phyloP scores from a whole-genome alignment of 768 basidiomycete genomes.

The Trametes cingulata region DNA sequence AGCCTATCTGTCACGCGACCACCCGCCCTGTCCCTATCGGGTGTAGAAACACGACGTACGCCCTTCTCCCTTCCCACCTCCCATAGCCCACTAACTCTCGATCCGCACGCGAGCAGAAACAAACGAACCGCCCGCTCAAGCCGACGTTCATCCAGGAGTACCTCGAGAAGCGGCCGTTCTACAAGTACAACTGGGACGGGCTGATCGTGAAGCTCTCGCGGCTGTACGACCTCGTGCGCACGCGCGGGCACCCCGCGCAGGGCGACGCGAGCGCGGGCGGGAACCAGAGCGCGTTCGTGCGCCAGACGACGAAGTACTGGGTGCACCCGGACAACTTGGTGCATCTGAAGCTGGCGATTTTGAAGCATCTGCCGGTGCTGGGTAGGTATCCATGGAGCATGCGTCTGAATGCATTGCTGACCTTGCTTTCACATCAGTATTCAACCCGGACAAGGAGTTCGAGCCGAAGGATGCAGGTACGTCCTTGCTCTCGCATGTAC shows the following conservation, averaged over 20 bases:
- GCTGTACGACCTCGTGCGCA: slow-evolving; percentile 92
- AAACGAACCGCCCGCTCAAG: slow-evolving; percentile 81
- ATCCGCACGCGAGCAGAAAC: slow-evolving; percentile 65
- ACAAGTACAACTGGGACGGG: slow-evolving; percentile 95
- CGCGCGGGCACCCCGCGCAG: slow-evolving; percentile 89
- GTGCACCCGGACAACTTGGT: slow-evolving; percentile 47
- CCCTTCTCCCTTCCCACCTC: slow-evolving; percentile 3
- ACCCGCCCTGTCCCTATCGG: not conserved
- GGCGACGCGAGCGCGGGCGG: slow-evolving; percentile 96
- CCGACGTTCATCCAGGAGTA: slow-evolving; percentile 88
- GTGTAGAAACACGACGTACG: slow-evolving; percentile 88
- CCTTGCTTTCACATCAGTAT: no score
- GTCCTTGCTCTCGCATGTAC: not conserved
- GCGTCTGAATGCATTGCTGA: no score
- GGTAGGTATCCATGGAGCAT: no score
- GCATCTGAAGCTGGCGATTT: slow-evolving; percentile 69
- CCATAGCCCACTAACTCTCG: not conserved
- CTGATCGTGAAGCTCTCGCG: slow-evolving; percentile 95
- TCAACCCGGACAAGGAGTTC: slow-evolving; percentile 21
- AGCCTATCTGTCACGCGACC: slow-evolving; percentile 10
- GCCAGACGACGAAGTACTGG: slow-evolving; percentile 99
- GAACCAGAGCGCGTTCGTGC: slow-evolving; percentile 94
- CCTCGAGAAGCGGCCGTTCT: slow-evolving; percentile 93
- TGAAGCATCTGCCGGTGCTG: slow-evolving; percentile 90
- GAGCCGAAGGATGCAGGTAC: slow-evolving; percentile 79